Evolutionary conservation across 768 basidiomycete genomes (phyloP).

Genomic region (Lactarius sp.): DNA sequence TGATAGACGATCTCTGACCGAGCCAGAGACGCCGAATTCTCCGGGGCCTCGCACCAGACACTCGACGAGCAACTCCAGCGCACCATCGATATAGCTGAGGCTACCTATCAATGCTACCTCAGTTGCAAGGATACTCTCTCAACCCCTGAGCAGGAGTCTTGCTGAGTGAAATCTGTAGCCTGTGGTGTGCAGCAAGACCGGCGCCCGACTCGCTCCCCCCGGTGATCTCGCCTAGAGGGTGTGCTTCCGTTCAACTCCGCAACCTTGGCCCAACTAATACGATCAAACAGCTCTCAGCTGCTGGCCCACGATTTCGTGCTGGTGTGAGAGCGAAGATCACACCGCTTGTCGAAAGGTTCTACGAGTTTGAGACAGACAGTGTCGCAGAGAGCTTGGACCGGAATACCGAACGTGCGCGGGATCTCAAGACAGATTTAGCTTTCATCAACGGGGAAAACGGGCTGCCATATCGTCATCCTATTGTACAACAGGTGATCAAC

Average conservation of each 20-base stretch:
- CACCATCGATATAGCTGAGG: background rate
- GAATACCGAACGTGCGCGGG: background rate
- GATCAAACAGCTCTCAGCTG: background rate
- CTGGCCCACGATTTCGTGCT: background rate
- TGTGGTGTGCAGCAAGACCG: too few relatives aligned
- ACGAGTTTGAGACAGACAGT: background rate
- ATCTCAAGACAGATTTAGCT: conserved; percentile 5
- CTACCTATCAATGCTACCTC: too few relatives aligned
- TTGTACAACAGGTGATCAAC: conserved; percentile 6
- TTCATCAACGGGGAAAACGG: background rate
- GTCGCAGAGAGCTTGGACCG: background rate
- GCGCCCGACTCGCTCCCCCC: too few relatives aligned
- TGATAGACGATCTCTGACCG: conserved; percentile 8
- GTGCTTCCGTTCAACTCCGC: too few relatives aligned
- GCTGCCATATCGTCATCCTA: conserved; percentile 3
- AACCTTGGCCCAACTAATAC: background rate
- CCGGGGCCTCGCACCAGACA: background rate
- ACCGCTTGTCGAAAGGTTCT: background rate
- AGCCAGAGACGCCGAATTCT: conserved; percentile 2
- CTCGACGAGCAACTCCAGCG: background rate
- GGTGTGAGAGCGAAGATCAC: conserved; percentile 3
- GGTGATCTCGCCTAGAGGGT: too few relatives aligned
- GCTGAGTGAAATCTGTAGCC: too few relatives aligned
- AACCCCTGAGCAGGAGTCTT: too few relatives aligned
- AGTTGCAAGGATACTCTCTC: too few relatives aligned